Conservation (phyloP, 2,329 filamentous ascomycete species). For the Phyllachora maydis region DNA sequence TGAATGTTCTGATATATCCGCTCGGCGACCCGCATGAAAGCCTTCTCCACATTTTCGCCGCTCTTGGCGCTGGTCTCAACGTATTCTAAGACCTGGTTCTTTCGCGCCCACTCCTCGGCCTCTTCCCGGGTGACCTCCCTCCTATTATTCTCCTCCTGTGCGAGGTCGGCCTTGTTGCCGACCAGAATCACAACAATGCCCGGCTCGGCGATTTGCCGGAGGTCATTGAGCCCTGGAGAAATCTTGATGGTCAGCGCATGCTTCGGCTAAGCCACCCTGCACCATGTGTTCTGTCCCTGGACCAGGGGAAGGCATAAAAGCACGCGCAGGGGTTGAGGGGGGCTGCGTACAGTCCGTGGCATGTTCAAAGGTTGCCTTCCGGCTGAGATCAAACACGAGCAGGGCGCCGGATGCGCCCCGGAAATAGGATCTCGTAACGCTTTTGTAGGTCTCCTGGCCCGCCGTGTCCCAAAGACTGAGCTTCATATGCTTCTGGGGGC, state of each 20-base stretch:
- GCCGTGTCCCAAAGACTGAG: slow-evolving; percentile 89
- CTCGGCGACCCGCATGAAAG: slow-evolving; percentile 85
- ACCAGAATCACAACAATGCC: slow-evolving; percentile 89
- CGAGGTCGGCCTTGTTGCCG: slow-evolving; percentile 84
- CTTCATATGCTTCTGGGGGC: slow-evolving; percentile 65
- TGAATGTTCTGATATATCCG: slow-evolving; percentile 95
- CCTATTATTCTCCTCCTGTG: slow-evolving; percentile 32
- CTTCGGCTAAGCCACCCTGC: too few relatives aligned
- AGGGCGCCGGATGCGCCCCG: slow-evolving; percentile 53
- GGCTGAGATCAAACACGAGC: slow-evolving; percentile 86
- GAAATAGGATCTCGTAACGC: slow-evolving; percentile 85
- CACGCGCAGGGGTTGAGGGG: too few relatives aligned
- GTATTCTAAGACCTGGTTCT: slow-evolving; percentile 77
- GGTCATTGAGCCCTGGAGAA: slow-evolving; percentile 87
- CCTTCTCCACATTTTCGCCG: slow-evolving; percentile 80
- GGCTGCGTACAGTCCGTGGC: slow-evolving; percentile 83
- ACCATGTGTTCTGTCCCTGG: too few relatives aligned
- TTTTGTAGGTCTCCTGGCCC: slow-evolving; percentile 94
- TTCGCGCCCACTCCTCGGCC: slow-evolving; percentile 72
- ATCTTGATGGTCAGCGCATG: too few relatives aligned
- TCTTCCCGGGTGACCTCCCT: slow-evolving; percentile 66
- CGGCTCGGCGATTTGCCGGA: slow-evolving; percentile 86
- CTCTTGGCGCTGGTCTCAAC: slow-evolving; percentile 95
- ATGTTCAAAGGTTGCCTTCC: slow-evolving; percentile 66
- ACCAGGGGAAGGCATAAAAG: too few relatives aligned